Conservation (phyloP, 139 green algal species). For the Coelastrella sp. region DNA sequence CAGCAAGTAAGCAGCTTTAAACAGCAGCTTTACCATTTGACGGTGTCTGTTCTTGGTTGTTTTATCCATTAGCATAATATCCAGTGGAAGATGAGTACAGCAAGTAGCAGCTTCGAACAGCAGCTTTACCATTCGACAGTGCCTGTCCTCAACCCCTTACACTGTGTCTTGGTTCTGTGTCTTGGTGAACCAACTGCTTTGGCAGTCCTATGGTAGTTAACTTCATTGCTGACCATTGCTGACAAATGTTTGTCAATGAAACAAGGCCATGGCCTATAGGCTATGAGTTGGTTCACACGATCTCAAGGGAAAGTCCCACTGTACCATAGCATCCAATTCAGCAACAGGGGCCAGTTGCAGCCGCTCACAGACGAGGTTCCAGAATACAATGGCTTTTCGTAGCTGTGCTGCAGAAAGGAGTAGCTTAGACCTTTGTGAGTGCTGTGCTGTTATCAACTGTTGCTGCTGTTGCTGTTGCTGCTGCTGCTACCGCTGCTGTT, state of each 20-base stretch:
- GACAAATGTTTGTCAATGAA: too few species aligned
- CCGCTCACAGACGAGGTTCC: too few species aligned
- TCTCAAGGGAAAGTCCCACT: too few species aligned
- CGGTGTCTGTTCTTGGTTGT: slow-evolving; percentile 68
- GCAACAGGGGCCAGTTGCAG: too few species aligned
- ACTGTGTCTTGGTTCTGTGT: not conserved
- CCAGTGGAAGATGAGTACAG: slow-evolving; percentile 76
- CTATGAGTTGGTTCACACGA: too few species aligned
- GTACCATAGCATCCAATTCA: too few species aligned
- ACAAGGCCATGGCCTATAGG: too few species aligned
- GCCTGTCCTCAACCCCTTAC: not conserved
- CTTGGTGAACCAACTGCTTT: too few species aligned
- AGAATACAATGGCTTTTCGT: too few species aligned
- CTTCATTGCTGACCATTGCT: too few species aligned
- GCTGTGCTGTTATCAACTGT: not conserved
- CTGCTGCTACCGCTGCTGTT: not conserved
- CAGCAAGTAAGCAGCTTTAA: slow-evolving; percentile 61
- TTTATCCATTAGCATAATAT: slow-evolving; percentile 89
- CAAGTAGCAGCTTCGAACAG: slow-evolving; percentile 54
- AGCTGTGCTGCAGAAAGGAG: too few species aligned
- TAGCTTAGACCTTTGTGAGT: not conserved
- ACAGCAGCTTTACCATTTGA: not conserved
- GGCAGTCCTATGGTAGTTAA: too few species aligned
- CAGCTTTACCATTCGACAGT: not conserved
- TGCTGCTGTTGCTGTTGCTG: not conserved